Evolutionary conservation across 2,329 filamentous ascomycete genomes (phyloP).

Genomic region (Fusarium redolens): DNA sequence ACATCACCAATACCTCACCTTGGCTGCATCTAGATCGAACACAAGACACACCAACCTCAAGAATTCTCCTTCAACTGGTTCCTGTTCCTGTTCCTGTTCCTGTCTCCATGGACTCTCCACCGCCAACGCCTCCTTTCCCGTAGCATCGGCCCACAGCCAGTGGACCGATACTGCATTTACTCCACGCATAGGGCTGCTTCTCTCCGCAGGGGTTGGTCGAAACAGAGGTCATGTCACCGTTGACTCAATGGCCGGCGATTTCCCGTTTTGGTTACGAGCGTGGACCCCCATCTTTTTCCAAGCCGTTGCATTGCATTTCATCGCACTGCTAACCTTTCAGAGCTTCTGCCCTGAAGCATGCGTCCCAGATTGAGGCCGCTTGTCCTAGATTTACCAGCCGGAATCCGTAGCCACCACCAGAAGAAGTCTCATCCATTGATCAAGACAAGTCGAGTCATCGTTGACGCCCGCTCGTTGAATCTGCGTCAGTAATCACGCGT

Average conservation of each 20-base stretch:
- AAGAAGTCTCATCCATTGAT: conserved; percentile 2
- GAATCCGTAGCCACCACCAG: conserved; percentile 13
- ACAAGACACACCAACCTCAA: conserved; percentile 11
- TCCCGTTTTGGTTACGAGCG: conserved; percentile 28
- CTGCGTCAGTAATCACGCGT: conserved; percentile 17
- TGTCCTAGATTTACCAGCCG: conserved; percentile 28
- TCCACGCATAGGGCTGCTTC: conserved; percentile 47
- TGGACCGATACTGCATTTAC: conserved; percentile 29
- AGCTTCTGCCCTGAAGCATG: conserved; percentile 23
- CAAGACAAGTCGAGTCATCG: conserved; percentile 27
- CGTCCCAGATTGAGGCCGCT: conserved; percentile 22
- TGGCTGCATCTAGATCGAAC: not conserved
- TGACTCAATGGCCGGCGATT: conserved; percentile 45
- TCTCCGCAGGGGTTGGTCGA: conserved; percentile 30
- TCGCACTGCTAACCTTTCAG: conserved; percentile 29
- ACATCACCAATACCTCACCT: conserved; percentile 1
- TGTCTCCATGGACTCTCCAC: conserved; percentile 5
- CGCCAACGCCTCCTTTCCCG: conserved; percentile 17
- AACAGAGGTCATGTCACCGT: conserved; percentile 35
- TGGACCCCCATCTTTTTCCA: conserved; percentile 14
- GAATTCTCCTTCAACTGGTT: conserved; percentile 17
- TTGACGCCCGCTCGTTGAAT: conserved; percentile 28
- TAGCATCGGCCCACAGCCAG: conserved; percentile 34
- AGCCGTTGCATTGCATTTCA: conserved; percentile 25
- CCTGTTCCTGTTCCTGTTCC: conserved; percentile 16